These are phyloP conservation scores for Podila horticola DNA, from an alignment of 192 early-diverging fungal species.

Conservation along the genomic window DNA sequence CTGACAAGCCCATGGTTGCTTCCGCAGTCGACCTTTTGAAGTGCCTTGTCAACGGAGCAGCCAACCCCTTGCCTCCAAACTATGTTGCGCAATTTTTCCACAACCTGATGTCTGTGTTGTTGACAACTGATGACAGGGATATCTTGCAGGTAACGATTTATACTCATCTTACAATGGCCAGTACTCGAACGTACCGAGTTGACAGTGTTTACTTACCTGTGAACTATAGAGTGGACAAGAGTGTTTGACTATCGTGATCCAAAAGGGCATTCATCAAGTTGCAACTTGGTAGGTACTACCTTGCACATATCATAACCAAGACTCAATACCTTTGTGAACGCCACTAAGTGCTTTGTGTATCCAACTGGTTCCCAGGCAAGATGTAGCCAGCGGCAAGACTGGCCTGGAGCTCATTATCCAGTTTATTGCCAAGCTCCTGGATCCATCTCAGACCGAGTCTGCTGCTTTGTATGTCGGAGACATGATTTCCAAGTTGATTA, in stretches of 20 bases:
- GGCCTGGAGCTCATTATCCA: slow-evolving; percentile 87
- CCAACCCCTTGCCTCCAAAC: slow-evolving; percentile 76
- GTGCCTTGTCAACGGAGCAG: slow-evolving; percentile 73
- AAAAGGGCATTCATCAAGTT: slow-evolving; percentile 80
- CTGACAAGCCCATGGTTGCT: slow-evolving; percentile 40
- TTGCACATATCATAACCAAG: neutral
- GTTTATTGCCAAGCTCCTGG: slow-evolving; percentile 82
- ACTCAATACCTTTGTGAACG: neutral
- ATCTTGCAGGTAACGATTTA: slow-evolving; percentile 73
- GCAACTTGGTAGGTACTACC: slow-evolving; percentile 71
- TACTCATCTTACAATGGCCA: neutral
- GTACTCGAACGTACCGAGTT: no score
- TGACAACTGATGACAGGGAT: slow-evolving; percentile 73
- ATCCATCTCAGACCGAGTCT: slow-evolving; percentile 80
- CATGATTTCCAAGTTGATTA: slow-evolving; percentile 84
- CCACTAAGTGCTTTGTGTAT: no score
- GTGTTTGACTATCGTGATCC: slow-evolving; percentile 82
- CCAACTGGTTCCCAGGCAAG: slow-evolving; percentile 29
- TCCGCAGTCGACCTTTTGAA: slow-evolving; percentile 81
- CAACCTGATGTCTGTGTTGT: slow-evolving; percentile 78
- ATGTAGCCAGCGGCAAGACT: slow-evolving; percentile 56
- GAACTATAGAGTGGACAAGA: slow-evolving; percentile 76
- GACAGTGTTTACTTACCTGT: no score
- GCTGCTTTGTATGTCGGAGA: slow-evolving; percentile 92
- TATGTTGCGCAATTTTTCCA: slow-evolving; percentile 86